A percentile compares a stretch with the other conserved stretches of the same genome.
phyloP scores from a whole-genome alignment of 192 early-diverging fungal genomes.

The Phlyctochytrium arcticum region DNA sequence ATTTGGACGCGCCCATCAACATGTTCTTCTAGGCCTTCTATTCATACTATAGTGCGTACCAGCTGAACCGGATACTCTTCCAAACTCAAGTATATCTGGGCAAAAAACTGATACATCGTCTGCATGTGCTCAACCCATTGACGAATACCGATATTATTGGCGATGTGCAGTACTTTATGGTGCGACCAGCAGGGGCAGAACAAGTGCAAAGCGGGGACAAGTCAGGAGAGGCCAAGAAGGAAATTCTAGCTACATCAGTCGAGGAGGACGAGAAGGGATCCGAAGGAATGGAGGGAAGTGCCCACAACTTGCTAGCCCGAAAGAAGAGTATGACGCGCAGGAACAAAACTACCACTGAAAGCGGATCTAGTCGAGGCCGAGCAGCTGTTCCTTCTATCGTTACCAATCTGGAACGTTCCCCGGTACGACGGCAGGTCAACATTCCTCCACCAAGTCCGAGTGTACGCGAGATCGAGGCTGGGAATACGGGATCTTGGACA shows the following conservation, averaged over 20 bases:
- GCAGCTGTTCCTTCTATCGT: conserved; percentile 3
- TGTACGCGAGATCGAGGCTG: conserved; percentile 38
- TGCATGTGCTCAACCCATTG: conserved; percentile 63
- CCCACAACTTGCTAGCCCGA: no score
- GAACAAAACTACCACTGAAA: not conserved
- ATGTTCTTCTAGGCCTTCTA: conserved; percentile 13
- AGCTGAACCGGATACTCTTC: conserved; percentile 62
- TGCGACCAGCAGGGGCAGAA: conserved; percentile 7
- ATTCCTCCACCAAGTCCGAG: conserved; percentile 37
- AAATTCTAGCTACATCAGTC: conserved; percentile 17
- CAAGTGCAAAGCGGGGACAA: not conserved
- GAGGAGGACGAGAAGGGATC: not conserved
- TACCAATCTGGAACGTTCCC: not conserved
- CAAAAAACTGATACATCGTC: conserved; percentile 59
- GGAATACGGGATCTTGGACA: conserved; percentile 37
- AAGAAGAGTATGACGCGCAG: no score
- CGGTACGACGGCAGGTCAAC: not conserved
- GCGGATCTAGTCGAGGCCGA: not conserved
- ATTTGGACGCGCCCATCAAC: conserved; percentile 9
- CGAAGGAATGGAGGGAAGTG: conserved; percentile 1
- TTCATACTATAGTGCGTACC: conserved; percentile 47
- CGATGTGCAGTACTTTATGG: conserved; percentile 60
- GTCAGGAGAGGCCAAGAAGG: not conserved
- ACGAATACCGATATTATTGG: conserved; percentile 67
- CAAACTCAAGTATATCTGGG: conserved; percentile 62